Conservation (phyloP, 2,329 filamentous ascomycete species). For the Alternaria sp. region DNA sequence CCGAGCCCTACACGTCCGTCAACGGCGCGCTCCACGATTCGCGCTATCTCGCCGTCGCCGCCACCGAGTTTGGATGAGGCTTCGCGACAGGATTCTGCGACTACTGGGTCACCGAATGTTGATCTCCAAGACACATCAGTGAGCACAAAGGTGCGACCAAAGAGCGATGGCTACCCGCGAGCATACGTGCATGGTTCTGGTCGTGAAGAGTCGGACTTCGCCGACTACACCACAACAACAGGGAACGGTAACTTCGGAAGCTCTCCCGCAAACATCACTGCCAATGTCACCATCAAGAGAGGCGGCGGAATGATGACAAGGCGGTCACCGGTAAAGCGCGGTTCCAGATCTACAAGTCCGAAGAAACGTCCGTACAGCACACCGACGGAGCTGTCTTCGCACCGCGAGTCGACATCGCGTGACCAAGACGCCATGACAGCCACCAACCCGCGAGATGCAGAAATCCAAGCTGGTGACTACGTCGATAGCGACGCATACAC, state of each 20-base stretch:
- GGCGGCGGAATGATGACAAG: neutral
- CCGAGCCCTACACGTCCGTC: slow-evolving; percentile 25
- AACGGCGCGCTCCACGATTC: slow-evolving; percentile 35
- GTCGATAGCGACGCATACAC: neutral
- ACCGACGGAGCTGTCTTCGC: neutral
- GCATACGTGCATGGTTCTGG: neutral
- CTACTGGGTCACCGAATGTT: neutral
- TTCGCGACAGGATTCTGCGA: slow-evolving; percentile 5
- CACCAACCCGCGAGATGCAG: neutral
- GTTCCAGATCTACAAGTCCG: neutral
- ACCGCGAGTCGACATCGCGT: neutral
- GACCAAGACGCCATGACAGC: neutral
- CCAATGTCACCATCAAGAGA: slow-evolving; percentile 4
- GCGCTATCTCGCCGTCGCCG: slow-evolving; percentile 37
- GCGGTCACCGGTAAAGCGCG: slow-evolving; percentile 9
- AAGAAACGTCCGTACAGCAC: slow-evolving; percentile 6
- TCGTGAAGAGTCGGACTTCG: neutral
- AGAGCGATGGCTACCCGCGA: neutral
- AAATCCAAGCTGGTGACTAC: neutral
- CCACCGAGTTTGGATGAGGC: slow-evolving; percentile 18
- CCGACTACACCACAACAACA: neutral
- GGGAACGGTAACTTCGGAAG: neutral
- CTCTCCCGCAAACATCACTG: neutral
- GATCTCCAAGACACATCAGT: neutral
- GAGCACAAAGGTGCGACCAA: neutral